Percentiles rank a stretch among this genome's conserved stretches.
These are phyloP conservation scores for Aspergillus arachidicola DNA, from an alignment of 2,329 filamentous ascomycete genomes.

Conservation along the genomic window DNA sequence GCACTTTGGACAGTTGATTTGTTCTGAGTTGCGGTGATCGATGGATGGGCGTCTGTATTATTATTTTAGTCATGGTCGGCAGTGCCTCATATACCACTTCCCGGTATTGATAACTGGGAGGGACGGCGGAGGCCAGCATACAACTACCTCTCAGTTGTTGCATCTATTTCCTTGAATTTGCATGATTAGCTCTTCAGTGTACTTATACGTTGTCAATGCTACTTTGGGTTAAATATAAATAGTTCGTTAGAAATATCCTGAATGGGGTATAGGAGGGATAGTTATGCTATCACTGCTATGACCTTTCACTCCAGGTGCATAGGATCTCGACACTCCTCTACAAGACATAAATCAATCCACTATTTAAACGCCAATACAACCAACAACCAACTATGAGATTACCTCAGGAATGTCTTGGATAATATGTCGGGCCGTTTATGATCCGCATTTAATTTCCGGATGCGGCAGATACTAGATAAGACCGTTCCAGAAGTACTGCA, in stretches of 20 bases:
- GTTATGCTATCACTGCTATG: not conserved
- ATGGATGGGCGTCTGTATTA: constrained; percentile 23
- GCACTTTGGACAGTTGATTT: constrained; percentile 5
- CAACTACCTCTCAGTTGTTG: constrained; percentile 9
- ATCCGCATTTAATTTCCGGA: constrained; percentile 23
- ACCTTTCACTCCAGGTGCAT: not conserved
- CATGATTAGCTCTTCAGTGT: constrained; percentile 34
- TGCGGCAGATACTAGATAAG: constrained; percentile 18
- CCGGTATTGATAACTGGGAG: constrained; percentile 1
- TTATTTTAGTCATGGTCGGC: constrained; percentile 20
- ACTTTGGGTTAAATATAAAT: constrained; percentile 7
- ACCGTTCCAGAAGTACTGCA: constrained; percentile 3
- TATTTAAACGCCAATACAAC: not conserved
- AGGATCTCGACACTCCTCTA: not conserved
- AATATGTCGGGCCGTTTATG: constrained; percentile 21
- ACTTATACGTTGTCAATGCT: constrained; percentile 37
- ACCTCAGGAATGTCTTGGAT: not conserved
- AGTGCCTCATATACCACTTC: constrained; percentile 8
- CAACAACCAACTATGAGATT: not conserved
- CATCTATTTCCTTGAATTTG: constrained; percentile 21
- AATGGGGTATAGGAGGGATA: not conserved
- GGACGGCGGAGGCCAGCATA: constrained; percentile 1
- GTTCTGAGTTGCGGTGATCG: constrained; percentile 9
- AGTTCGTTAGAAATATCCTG: not conserved
- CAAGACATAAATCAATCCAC: not conserved